Base-by-base conservation (phyloP, 2,329 filamentous ascomycete genomes). In the Cytospora paraplurivora region DNA sequence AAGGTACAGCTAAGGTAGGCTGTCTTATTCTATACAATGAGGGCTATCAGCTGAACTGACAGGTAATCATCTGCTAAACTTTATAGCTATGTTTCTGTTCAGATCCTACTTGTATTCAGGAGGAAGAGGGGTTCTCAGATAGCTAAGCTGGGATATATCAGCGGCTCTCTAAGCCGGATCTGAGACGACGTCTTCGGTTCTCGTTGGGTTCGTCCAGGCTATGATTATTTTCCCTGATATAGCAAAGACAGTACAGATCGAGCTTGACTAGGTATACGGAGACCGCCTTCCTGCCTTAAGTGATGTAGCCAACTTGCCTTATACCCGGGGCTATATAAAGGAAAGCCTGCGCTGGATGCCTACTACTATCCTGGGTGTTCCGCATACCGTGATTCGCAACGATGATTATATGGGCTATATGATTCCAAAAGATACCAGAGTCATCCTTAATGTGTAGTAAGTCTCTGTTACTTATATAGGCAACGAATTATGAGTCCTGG, bases 371-470 rank as follows among this genome's bases (percentile, higher is more conserved):
- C 64, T 78, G 32, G 71, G 75, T 12, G 70, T 77, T 1, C 80
- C 80, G 0, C 78, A 81, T 62, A 76, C 76, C 17, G 72, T 76
- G 1, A 76, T 73, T 17, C 70, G 75, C 41, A 78, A 81, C 59
- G 75, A 80, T 61, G 66, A 72, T 27, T 81, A 81, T 67, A 70
- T 77, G 4, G 81, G 78, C 7, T 76, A 75, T 62, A 72, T 74
- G 35, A 79, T 85, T 52, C 81, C 82, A 15, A 77, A 77, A 57
- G 76, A 76, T 10, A 72, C 80, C 0, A 75, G 71, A 1, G 69
- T 84, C 12, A 68, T 83, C 17, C 70, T 76, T 59, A 82, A 82
- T 53, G 72, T 76, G 33, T 81, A n/a, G n/a, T n/a, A n/a, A n/a
- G n/a, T n/a, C n/a, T n/a, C n/a, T n/a, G n/a, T n/a, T n/a, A n/a